These are phyloP conservation scores for Cynara cardunculus DNA, from an alignment of 129 eudicot genomes.

Conservation along the genomic window DNA sequence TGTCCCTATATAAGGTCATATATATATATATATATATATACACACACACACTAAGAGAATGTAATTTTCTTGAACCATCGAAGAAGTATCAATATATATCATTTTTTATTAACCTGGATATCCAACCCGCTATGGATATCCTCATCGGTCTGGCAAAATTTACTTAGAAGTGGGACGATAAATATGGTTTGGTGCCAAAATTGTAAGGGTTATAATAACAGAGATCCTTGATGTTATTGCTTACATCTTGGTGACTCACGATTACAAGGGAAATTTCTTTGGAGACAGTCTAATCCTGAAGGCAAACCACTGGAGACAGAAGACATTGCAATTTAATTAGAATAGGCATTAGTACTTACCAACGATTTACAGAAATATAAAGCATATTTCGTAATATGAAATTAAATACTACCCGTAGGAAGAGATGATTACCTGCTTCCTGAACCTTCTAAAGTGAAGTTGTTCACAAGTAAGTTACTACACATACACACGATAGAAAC, in stretches of 20 bases:
- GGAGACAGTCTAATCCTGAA: conserved; percentile 67
- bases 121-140: too few relatives aligned
- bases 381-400: not conserved
- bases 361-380: not conserved
- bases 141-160: too few relatives aligned
- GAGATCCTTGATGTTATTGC: conserved; percentile 18
- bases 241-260: conserved; percentile 63
- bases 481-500: conserved; percentile 13
- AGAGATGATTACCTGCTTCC: conserved; percentile 39
- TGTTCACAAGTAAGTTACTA: conserved; percentile 82
- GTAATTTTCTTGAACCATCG: too few relatives aligned
- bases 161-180: not conserved
- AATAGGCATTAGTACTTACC: not conserved
- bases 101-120: too few relatives aligned
- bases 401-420: too few relatives aligned
- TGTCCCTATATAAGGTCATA: too few relatives aligned
- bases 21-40: too few relatives aligned
- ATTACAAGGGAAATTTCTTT: conserved; percentile 62
- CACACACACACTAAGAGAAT: too few relatives aligned
- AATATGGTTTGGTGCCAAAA: too few relatives aligned
- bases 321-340: not conserved
- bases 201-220: not conserved
- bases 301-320: conserved; percentile 38
- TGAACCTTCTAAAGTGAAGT: conserved; percentile 49
- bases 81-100: too few relatives aligned